A percentile compares a stretch with the other conserved stretches of the same genome.
phyloP scores from a whole-genome alignment of 2,329 filamentous ascomycete species.

The Diplocarpon rosae region DNA sequence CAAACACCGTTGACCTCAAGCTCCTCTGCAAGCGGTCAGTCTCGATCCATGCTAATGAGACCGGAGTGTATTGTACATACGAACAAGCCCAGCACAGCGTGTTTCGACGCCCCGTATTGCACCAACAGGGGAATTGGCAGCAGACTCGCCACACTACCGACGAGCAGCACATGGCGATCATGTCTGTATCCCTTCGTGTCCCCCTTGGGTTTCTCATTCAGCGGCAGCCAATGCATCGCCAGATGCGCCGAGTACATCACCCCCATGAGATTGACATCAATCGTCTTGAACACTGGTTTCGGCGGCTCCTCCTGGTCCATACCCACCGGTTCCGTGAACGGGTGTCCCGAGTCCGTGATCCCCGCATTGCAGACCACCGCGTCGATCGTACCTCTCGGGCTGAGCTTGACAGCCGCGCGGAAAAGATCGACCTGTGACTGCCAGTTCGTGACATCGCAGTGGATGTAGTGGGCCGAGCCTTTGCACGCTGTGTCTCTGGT shows the following conservation, averaged over 20 bases:
- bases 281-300: constrained; percentile 39
- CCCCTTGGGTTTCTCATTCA: constrained; percentile 34
- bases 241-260: constrained; percentile 56
- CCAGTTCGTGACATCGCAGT: constrained; percentile 57
- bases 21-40: constrained; percentile 29
- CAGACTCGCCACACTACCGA: constrained; percentile 51
- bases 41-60: constrained; percentile 33
- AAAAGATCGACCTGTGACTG: constrained; percentile 53
- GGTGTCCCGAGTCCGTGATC: constrained; percentile 34
- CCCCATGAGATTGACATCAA: constrained; percentile 54
- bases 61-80: background rate
- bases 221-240: constrained; percentile 46
- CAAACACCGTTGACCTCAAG: constrained; percentile 39
- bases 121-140: constrained; percentile 30
- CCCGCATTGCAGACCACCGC: constrained; percentile 58
- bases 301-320: constrained; percentile 35
- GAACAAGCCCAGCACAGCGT: constrained; percentile 45
- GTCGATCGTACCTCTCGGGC: constrained; percentile 45
- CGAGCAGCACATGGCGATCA: constrained; percentile 50
- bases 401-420: constrained; percentile 42
- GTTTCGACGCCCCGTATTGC: constrained; percentile 52
- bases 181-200: constrained; percentile 27
- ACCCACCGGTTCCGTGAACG: constrained; percentile 34
- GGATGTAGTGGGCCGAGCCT: constrained; percentile 41
- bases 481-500: constrained; percentile 32